Conservation (phyloP, 768 basidiomycete species). For the Lentinula sp. region DNA sequence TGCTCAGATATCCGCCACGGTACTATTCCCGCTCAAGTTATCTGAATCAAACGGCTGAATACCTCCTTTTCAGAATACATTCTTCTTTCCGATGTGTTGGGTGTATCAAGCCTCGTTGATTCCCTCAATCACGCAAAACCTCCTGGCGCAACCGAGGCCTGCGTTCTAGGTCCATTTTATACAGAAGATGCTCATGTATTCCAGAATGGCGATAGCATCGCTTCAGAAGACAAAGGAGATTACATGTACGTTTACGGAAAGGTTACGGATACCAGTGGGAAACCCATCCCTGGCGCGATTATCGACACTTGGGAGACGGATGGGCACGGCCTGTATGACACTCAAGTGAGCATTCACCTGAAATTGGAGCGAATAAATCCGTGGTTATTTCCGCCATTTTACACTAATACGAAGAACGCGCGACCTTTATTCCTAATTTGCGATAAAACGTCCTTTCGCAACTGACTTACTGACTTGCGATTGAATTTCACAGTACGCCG, state of each 20-base stretch:
- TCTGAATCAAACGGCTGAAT: not conserved
- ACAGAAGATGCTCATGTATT: conserved; percentile 72
- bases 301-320: conserved; percentile 90
- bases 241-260: conserved; percentile 78
- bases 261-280: conserved; percentile 55
- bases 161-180: conserved; percentile 79
- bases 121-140: conserved; percentile 63
- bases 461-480: conserved; percentile 20
- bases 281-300: conserved; percentile 55
- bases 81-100: conserved; percentile 77
- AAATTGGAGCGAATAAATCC: not conserved
- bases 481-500: conserved; percentile 43
- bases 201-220: conserved; percentile 65
- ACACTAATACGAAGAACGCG: not conserved
- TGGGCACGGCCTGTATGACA: conserved; percentile 40
- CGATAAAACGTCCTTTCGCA: not conserved
- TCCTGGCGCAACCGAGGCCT: conserved; percentile 61
- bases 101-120: conserved; percentile 75
- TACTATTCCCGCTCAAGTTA: conserved; percentile 6
- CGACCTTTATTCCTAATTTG: not conserved
- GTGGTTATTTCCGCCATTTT: not conserved
- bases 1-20: conserved; percentile 64
- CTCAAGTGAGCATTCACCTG: conserved; percentile 20
- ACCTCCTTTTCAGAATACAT: conserved; percentile 53
- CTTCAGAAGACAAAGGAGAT: conserved; percentile 83